Evolutionary conservation across 2,329 filamentous ascomycete species (phyloP).

Genomic region (Pseudofabraea citricarpa): DNA sequence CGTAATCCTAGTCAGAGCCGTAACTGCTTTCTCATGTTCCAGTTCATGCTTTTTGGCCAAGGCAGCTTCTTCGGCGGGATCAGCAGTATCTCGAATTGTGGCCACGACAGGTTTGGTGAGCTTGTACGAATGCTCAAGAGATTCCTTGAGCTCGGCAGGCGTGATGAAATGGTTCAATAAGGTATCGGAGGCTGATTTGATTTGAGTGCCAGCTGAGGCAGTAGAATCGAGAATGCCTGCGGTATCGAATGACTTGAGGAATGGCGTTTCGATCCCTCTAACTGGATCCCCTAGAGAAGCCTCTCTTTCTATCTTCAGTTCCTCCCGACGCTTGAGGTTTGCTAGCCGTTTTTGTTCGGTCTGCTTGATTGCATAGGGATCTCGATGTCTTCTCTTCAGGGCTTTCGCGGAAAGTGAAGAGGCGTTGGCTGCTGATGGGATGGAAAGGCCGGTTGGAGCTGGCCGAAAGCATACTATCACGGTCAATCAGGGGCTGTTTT

Average conservation of each 20-base stretch:
- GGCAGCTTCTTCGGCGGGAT: conserved; percentile 36
- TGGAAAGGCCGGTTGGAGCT: conserved; percentile 44
- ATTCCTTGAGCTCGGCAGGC: conserved; percentile 59
- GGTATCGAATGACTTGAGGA: conserved; percentile 73
- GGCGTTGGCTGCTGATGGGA: conserved; percentile 59
- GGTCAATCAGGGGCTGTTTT: no score
- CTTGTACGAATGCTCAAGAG: conserved; percentile 62
- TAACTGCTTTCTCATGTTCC: conserved; percentile 62
- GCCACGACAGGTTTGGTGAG: conserved; percentile 55
- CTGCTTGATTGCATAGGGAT: conserved; percentile 80
- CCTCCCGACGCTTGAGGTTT: conserved; percentile 70
- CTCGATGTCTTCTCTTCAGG: conserved; percentile 63
- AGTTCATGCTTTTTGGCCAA: conserved; percentile 39
- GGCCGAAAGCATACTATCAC: conserved; percentile 62
- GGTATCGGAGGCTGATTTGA: conserved; percentile 41
- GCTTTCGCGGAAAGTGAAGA: conserved; percentile 47
- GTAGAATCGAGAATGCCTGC: conserved; percentile 9
- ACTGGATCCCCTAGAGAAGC: conserved; percentile 71
- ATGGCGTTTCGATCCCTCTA: conserved; percentile 73
- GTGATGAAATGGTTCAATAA: conserved; percentile 75
- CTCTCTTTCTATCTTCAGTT: conserved; percentile 61
- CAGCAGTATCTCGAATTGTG: conserved; percentile 30
- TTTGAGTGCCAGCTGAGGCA: conserved; percentile 37
- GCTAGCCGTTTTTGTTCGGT: conserved; percentile 78
- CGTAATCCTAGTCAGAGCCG: conserved; percentile 76